These are phyloP conservation scores for Trichoderma afroharzianum DNA, from an alignment of 2,329 filamentous ascomycete genomes.

Conservation along the genomic window DNA sequence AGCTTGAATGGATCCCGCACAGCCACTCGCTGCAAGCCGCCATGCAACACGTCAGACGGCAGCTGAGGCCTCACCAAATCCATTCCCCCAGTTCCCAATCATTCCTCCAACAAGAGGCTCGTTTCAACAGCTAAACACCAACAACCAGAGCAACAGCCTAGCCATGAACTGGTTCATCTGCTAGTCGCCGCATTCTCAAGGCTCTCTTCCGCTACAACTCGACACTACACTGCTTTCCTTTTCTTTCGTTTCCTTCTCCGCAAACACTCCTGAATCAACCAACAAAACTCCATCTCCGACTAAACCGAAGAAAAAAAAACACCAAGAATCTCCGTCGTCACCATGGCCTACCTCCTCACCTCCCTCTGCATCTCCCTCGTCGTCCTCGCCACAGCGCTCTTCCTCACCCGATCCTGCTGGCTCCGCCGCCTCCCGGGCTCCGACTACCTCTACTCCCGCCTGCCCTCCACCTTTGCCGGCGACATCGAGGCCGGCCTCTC, in stretches of 20 bases:
- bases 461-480: constrained; percentile 72
- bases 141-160: not conserved
- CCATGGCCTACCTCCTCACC: constrained; percentile 81
- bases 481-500: constrained; percentile 88
- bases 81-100: not conserved
- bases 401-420: constrained; percentile 78
- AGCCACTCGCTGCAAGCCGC: not conserved
- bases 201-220: not conserved
- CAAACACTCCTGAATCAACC: not conserved
- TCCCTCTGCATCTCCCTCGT: constrained; percentile 69
- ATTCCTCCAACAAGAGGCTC: not conserved
- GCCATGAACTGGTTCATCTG: constrained; percentile 17
- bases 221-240: not conserved
- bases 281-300: not conserved
- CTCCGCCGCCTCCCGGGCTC: constrained; percentile 55
- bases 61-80: constrained; percentile 11
- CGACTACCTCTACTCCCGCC: constrained; percentile 68
- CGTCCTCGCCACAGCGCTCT: constrained; percentile 69
- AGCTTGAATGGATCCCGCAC: constrained; percentile 11
- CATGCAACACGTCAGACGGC: constrained; percentile 11
- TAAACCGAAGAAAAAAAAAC: not conserved
- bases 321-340: constrained; percentile 11
- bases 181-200: constrained; percentile 3
- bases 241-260: not conserved
- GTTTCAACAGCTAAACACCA: not conserved